Evolutionary conservation across 2,329 filamentous ascomycete species (phyloP).

Genomic region (Coniochaeta prunicola): DNA sequence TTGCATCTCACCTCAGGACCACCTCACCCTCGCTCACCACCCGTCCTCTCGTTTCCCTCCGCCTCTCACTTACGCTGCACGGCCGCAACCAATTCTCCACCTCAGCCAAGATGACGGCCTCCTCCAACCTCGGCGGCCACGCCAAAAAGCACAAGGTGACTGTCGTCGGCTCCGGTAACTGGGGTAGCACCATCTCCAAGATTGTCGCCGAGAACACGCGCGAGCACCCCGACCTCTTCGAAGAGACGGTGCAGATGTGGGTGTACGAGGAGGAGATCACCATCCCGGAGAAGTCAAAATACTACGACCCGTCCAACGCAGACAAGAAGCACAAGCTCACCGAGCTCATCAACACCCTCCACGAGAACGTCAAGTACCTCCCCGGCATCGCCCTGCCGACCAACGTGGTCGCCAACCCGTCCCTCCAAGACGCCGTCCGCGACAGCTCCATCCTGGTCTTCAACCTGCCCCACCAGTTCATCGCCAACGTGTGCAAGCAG

Average conservation of each 20-base stretch:
- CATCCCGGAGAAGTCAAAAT: conserved; percentile 62
- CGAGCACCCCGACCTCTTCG: conserved; percentile 71
- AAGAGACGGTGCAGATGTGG: conserved; percentile 95
- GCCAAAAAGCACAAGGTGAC: conserved; percentile 85
- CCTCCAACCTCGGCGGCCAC: conserved; percentile 35
- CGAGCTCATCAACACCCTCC: conserved; percentile 77
- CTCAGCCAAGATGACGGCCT: conserved; percentile 14
- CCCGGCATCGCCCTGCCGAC: conserved; percentile 75
- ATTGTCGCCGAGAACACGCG: conserved; percentile 90
- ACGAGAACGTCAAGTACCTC: conserved; percentile 98
- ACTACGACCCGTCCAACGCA: conserved; percentile 59
- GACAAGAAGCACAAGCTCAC: conserved; percentile 80
- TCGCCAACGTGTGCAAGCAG: conserved; percentile 75
- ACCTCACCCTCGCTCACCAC: neutral
- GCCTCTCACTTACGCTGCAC: neutral
- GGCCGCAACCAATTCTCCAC: neutral
- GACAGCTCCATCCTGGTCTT: conserved; percentile 87
- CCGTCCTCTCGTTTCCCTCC: neutral
- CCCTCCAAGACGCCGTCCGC: conserved; percentile 70
- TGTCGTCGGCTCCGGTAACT: conserved; percentile 93
- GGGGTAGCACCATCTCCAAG: conserved; percentile 97
- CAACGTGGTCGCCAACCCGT: conserved; percentile 81
- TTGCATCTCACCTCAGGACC: neutral
- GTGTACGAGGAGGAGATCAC: conserved; percentile 90
- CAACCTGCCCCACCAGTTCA: conserved; percentile 96